Conservation (phyloP, 1,284 basidiomycete species). For the Ustilago curta region DNA sequence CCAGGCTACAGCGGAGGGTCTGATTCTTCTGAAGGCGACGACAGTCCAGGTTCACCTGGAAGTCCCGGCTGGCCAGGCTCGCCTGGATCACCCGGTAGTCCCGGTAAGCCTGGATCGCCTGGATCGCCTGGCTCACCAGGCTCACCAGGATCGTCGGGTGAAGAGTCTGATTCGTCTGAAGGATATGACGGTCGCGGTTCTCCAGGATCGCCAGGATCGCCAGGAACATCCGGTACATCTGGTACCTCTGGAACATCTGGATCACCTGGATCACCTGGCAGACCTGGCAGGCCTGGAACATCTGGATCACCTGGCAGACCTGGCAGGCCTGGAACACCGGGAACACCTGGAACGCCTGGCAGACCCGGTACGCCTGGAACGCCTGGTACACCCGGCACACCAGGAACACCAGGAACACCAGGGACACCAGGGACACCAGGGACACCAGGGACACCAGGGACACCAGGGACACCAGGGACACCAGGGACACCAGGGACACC, state of each 20-base stretch:
- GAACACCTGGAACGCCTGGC: not conserved
- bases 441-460: not conserved
- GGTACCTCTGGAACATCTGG: not conserved
- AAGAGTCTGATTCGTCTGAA: not conserved
- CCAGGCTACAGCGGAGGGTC: not conserved
- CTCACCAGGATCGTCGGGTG: not conserved
- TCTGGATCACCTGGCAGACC: conserved; percentile 6
- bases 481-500: not conserved
- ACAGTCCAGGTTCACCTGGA: conserved; percentile 10
- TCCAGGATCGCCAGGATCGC: not conserved
- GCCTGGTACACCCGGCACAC: not conserved
- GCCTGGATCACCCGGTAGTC: not conserved
- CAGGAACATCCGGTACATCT: not conserved
- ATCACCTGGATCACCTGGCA: too few relatives aligned
- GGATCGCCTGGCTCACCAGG: not conserved
- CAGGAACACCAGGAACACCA: not conserved
- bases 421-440: not conserved
- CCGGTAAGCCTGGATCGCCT: not conserved
- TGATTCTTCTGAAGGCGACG: too few relatives aligned
- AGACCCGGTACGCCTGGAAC: not conserved
- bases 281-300: not conserved
- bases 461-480: not conserved
- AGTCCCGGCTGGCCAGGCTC: too few relatives aligned
- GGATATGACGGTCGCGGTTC: not conserved
- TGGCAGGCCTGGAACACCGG: not conserved